These are phyloP conservation scores for Suzukiozyma palmioleophila DNA, from an alignment of 1,139 yeast genomes.

Conservation along the genomic window DNA sequence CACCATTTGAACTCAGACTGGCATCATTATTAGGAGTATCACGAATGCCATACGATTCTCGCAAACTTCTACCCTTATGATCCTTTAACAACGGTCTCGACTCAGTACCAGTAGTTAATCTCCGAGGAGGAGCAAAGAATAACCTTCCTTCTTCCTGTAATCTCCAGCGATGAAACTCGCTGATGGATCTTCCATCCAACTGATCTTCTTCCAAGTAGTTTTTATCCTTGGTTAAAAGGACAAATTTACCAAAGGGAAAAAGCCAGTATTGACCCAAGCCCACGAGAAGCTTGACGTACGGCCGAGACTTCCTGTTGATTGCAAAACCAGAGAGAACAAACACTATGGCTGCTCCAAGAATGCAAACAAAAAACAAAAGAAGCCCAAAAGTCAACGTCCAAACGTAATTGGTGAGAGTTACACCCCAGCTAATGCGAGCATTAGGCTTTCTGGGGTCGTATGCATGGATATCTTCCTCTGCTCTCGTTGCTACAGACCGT, in stretches of 20 bases:
- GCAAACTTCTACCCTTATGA: constrained; percentile 39
- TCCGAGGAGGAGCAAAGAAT: constrained; percentile 64
- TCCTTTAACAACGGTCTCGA: constrained; percentile 40
- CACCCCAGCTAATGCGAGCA: constrained; percentile 55
- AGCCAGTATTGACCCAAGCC: constrained; percentile 67
- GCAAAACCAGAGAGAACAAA: constrained; percentile 48
- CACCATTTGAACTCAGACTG: constrained; percentile 8
- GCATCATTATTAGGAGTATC: constrained; percentile 9
- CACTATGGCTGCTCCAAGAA: constrained; percentile 39
- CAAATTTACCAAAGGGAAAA: constrained; percentile 88
- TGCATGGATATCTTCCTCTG: constrained; percentile 92
- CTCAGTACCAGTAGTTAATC: constrained; percentile 34
- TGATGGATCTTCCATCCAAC: constrained; percentile 79
- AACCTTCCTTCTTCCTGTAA: constrained; percentile 67
- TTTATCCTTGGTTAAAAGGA: constrained; percentile 71
- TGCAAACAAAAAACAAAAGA: constrained; percentile 49
- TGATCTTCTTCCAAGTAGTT: constrained; percentile 84
- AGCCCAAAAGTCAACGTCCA: constrained; percentile 79
- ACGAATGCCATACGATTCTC: constrained; percentile 34
- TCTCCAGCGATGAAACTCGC: constrained; percentile 89
- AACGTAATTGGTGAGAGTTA: constrained; percentile 63
- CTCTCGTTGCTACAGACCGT: constrained; percentile 87
- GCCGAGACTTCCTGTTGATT: constrained; percentile 30
- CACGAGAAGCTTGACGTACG: constrained; percentile 59
- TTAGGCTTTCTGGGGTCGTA: constrained; percentile 49